A percentile compares a stretch with the other conserved stretches of the same genome.
These are phyloP conservation scores for Aspergillus affinis DNA, from an alignment of 495 filamentous ascomycete species.

Conservation along the genomic window DNA sequence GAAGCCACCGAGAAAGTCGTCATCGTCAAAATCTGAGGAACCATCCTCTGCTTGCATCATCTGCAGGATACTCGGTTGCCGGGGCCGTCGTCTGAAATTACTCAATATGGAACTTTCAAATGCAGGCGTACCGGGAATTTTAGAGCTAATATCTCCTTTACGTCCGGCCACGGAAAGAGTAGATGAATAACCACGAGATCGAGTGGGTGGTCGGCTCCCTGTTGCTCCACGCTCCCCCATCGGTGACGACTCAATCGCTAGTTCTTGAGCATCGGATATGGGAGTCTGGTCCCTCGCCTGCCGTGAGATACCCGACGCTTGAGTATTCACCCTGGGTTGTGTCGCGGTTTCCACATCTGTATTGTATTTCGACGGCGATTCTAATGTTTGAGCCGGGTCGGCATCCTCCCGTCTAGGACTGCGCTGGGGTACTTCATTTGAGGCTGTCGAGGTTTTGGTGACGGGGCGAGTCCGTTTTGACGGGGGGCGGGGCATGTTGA, in stretches of 20 bases:
- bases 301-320: conserved; percentile 23
- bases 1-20: conserved; percentile 58
- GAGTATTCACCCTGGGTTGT: conserved; percentile 5
- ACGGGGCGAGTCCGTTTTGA: conserved; percentile 37
- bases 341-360: conserved; percentile 9
- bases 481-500: conserved; percentile 44
- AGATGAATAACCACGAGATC: conserved; percentile 50
- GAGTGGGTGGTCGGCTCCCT: conserved; percentile 42
- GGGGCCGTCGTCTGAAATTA: conserved; percentile 63
- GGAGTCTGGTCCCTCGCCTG: conserved; percentile 38
- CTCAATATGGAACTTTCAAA: conserved; percentile 55
- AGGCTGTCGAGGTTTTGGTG: conserved; percentile 15
- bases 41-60: conserved; percentile 57
- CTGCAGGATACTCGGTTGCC: conserved; percentile 68
- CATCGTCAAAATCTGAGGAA: conserved; percentile 47
- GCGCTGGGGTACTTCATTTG: conserved; percentile 8
- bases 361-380: conserved; percentile 5
- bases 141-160: conserved; percentile 41
- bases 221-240: conserved; percentile 34
- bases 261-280: conserved; percentile 31
- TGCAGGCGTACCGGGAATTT: conserved; percentile 50
- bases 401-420: not conserved
- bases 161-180: conserved; percentile 43
- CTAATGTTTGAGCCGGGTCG: conserved; percentile 7
- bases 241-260: conserved; percentile 45